Base-by-base conservation (phyloP, 768 basidiomycete species). In the Neoboletus brunneissimus region DNA sequence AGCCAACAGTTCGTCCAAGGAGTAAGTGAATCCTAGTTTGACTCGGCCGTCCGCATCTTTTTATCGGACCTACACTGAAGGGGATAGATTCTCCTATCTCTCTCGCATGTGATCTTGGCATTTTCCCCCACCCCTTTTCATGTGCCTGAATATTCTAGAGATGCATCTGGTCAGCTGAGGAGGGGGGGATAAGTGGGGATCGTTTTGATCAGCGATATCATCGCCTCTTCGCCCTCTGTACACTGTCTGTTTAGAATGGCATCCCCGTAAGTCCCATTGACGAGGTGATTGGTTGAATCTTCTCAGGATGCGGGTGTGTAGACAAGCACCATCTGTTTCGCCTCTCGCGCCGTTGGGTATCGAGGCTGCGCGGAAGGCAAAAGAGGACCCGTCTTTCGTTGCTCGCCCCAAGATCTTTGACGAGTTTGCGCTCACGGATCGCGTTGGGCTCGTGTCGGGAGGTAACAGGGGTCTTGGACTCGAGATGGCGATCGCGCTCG, bases 401-500 rank as follows among this genome's bases (percentile, higher is more conserved):
- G 72, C 77, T 6, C 73, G 71, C 5, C 73, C 78, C n/a, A 84
- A 81, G 64, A 78, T 86, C 22, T 79, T 83, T 62, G 79, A 79
- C 47, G 83, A 85, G 59, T 86, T 84, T 69, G 77, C 80, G 1
- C 76, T 87, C 37, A 73, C 70, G 13, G 81, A 81, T 53, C 79
- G 83, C 2, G 83, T 86, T 5, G 83, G 76, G 10, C 75, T 87
- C 42, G 82, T 88, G 29, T 82, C 86, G 0, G 86, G 86, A 6
- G 86, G 79, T 0, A 82, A 85, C 57, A 73, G 86, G 32, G 86
- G 90, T 0, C 79, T 92, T 16, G 91, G 91, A 3, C 81, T 93
- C n/a, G 91, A 93, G 73, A 87, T 88, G 85, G 88, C 88, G 35
- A 73, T 91, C 52, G 82, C 85, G 5, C 73, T 91, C 41, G 80